Evolutionary conservation across 192 early-diverging fungal genomes (phyloP), one percentile per base, ranked within the genome.

Genomic region (Phlyctochytrium arcticum): DNA sequence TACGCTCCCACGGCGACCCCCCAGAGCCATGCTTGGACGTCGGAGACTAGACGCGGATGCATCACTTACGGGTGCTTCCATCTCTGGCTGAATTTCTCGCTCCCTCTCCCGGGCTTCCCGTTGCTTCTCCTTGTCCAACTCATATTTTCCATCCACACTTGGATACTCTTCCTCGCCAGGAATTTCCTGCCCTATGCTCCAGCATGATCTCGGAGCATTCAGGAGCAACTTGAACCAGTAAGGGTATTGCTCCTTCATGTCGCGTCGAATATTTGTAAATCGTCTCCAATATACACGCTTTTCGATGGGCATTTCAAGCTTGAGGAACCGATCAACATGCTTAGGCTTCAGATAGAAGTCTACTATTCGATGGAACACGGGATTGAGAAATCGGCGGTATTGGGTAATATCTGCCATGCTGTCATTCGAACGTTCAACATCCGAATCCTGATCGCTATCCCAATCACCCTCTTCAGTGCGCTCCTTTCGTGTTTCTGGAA

Each of bases 341-440:
- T 30, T 53, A 26, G 17, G 17, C 50, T 21, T 53, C 50, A 27
- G 50, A 17, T 17, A 53, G 29, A 15, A 53, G 29, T 49, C 60
- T 17, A 59, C 0, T 49, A 36, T 48, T 30, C 62, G 62, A 54
- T 64, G 49, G 7, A 51, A 24, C 6, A 64, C 33, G 5, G 62
- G 62, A 31, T 64, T 54, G 15, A 64, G 51, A 61, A 10, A 27
- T 9, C 42, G 15, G 24, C 15, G 39, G 47, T 10, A 23, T 47
- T 48, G 39, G 5, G 17, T 23, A 61, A 19, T 21, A 37, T 9
- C 24, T 23, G 57, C 7, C 1, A 6, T 10, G 10, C 7, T 7
- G 23, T 6, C 15, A 27, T 7, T 23, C 6, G 47, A 19, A 44
- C 39, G 39, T n/a, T 44, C 34, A 27, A 42, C 17, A 32, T 5